Evolutionary conservation across 169 alveolate species (phyloP).

Genomic region (Cryptosporidium sp.): DNA sequence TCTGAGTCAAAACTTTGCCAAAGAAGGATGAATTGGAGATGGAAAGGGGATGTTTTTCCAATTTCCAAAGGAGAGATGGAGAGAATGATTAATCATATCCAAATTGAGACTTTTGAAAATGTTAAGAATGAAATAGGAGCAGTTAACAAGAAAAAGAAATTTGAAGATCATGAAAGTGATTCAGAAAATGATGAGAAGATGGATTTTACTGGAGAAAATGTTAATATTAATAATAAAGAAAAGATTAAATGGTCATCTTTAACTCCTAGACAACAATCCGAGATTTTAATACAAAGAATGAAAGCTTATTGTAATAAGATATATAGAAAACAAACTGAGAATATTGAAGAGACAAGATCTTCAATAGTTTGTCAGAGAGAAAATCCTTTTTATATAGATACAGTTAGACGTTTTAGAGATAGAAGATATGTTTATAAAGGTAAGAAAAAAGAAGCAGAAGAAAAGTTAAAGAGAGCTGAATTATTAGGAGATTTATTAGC

Average conservation of each 20-base stretch:
- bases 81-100: slow-evolving; percentile 63
- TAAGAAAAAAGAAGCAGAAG: slow-evolving; percentile 87
- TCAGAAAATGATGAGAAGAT: slow-evolving; percentile 16
- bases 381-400: slow-evolving; percentile 97
- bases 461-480: slow-evolving; percentile 85
- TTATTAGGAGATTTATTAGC: slow-evolving; percentile 82
- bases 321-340: slow-evolving; percentile 85
- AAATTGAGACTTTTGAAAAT: slow-evolving; percentile 78
- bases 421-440: slow-evolving; percentile 96
- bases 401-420: slow-evolving; percentile 96
- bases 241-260: slow-evolving; percentile 82
- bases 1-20: slow-evolving; percentile 89
- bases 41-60: slow-evolving; percentile 95
- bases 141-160: not conserved
- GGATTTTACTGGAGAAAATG: not conserved
- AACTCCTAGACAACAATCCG: slow-evolving; percentile 87
- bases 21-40: slow-evolving; percentile 92
- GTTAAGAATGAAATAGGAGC: slow-evolving; percentile 78
- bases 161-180: slow-evolving; percentile 9
- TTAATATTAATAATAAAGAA: not conserved
- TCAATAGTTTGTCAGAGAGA: slow-evolving; percentile 97
- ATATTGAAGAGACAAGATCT: slow-evolving; percentile 83
- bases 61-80: slow-evolving; percentile 86
- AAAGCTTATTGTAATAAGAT: slow-evolving; percentile 88
- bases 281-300: slow-evolving; percentile 90